Evolutionary conservation across 116 monocot species (phyloP).

Genomic region (Cymodocea nodosa): DNA sequence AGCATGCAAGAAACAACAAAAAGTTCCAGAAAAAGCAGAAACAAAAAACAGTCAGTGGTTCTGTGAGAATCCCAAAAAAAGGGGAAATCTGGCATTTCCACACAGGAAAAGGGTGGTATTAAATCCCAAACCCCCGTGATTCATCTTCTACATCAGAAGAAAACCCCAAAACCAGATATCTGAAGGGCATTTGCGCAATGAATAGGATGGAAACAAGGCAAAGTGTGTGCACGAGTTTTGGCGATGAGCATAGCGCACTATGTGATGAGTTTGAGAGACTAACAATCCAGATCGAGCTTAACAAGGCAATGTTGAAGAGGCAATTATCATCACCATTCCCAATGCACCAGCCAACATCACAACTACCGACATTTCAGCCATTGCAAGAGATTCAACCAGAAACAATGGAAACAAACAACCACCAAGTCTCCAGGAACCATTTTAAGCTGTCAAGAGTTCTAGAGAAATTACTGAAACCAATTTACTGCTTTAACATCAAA

Average conservation of each 20-base stretch:
- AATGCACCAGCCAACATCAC: neutral
- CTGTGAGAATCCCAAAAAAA: no score
- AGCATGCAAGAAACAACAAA: no score
- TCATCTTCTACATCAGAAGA: no score
- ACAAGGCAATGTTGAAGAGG: slow-evolving; percentile 6
- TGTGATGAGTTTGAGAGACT: slow-evolving; percentile 17
- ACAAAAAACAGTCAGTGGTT: no score
- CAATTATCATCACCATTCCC: slow-evolving; percentile 11
- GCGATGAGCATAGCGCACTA: neutral
- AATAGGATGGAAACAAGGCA: neutral
- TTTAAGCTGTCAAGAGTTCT: slow-evolving; percentile 2
- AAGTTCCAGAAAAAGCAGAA: no score
- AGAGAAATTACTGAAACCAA: slow-evolving; percentile 4
- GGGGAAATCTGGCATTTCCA: no score
- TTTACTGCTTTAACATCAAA: neutral
- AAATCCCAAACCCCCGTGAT: no score
- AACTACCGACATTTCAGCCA: neutral
- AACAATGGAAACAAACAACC: neutral
- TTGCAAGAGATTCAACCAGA: neutral
- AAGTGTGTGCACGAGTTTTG: neutral
- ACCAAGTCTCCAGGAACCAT: neutral
- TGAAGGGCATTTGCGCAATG: neutral
- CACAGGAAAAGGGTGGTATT: no score
- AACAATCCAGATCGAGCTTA: slow-evolving; percentile 9
- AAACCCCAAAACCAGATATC: no score